Evolutionary conservation across 2,329 filamentous ascomycete genomes (phyloP).

Genomic region (Exophiala phaeomuriformis): DNA sequence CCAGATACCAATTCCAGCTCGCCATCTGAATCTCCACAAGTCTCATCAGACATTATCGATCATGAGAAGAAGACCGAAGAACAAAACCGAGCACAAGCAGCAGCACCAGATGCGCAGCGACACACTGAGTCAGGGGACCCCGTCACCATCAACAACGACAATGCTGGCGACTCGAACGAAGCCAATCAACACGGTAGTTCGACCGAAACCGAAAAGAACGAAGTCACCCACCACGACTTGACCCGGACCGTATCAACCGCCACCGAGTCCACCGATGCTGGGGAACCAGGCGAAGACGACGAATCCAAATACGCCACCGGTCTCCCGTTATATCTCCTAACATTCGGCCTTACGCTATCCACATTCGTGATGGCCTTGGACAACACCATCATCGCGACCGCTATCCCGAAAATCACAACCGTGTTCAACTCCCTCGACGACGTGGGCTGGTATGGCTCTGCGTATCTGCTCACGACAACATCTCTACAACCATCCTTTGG

Average conservation of each 20-base stretch:
- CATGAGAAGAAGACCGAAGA: slow-evolving; percentile 1
- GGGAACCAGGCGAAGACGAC: slow-evolving; percentile 23
- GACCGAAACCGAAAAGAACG: slow-evolving; percentile 1
- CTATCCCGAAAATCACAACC: slow-evolving; percentile 28
- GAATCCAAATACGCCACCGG: slow-evolving; percentile 25
- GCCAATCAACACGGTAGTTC: not conserved
- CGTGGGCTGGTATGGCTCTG: slow-evolving; percentile 29
- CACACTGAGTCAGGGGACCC: not conserved
- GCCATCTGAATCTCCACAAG: not conserved
- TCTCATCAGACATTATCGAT: slow-evolving; percentile 5
- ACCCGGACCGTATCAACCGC: slow-evolving; percentile 8
- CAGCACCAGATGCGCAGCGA: not conserved
- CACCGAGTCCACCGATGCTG: slow-evolving; percentile 14
- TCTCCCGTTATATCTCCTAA: slow-evolving; percentile 22
- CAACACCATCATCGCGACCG: slow-evolving; percentile 29
- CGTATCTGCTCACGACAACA: slow-evolving; percentile 27
- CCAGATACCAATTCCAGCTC: not conserved
- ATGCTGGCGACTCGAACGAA: slow-evolving; percentile 1
- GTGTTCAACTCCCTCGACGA: slow-evolving; percentile 29
- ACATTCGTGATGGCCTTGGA: slow-evolving; percentile 30
- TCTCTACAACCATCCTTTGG: slow-evolving; percentile 29
- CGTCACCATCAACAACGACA: not conserved
- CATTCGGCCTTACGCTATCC: slow-evolving; percentile 26
- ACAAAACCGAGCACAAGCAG: not conserved
- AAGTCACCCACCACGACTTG: not conserved